phyloP scores from a whole-genome alignment of 129 eudicot genomes.

The Solidago caesia region DNA sequence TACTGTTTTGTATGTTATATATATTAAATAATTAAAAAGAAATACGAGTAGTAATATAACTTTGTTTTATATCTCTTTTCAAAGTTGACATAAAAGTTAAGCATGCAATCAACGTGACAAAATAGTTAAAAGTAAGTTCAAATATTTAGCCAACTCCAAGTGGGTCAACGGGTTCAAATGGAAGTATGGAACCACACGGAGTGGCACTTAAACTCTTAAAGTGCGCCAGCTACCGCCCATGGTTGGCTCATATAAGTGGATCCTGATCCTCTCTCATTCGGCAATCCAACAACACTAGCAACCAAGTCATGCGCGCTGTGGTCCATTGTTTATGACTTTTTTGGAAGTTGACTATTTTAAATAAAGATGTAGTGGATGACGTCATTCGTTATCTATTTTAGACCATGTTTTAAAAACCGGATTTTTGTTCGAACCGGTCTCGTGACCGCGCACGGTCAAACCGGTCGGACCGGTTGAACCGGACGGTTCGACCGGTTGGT shows the following conservation, averaged over 20 bases:
- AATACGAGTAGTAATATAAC: no score
- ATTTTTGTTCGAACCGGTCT: no score
- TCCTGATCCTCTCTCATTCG: constrained; percentile 4
- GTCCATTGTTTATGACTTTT: constrained; percentile 27
- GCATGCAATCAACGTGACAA: not conserved
- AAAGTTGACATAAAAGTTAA: no score
- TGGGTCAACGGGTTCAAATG: constrained; percentile 11
- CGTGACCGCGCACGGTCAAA: no score
- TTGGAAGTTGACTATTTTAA: not conserved
- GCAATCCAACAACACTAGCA: not conserved
- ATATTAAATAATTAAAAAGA: no score
- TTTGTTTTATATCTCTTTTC: no score
- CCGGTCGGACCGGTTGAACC: no score
- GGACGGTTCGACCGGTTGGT: no score
- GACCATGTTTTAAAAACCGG: no score
- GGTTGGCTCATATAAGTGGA: not conserved
- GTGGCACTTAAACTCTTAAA: not conserved
- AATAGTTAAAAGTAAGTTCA: not conserved
- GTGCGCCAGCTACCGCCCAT: constrained; percentile 29
- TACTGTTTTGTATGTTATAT: no score
- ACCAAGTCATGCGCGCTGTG: constrained; percentile 9
- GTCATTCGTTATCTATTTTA: no score
- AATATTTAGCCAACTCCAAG: not conserved
- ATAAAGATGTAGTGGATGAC: no score
- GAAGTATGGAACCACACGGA: not conserved